Evolutionary conservation across 148 eudicot species (phyloP).

Genomic region (Rhododendron simsii): DNA sequence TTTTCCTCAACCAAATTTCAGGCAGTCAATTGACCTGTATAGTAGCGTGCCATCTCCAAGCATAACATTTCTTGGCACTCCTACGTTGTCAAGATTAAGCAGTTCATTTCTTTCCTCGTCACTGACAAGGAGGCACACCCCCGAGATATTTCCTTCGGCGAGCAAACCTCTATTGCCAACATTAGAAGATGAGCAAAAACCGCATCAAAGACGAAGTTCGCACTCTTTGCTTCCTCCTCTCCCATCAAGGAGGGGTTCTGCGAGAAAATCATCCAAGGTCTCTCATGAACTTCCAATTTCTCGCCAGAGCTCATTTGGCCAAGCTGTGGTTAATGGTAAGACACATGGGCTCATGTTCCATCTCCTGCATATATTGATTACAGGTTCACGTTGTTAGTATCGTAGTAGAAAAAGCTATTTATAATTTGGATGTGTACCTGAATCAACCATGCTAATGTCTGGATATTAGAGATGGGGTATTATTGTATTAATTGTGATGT

Average conservation of each 20-base stretch:
- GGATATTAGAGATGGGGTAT: neutral
- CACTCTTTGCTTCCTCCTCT: constrained; percentile 66
- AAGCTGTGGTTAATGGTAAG: constrained; percentile 89
- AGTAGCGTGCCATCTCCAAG: constrained; percentile 77
- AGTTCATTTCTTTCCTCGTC: constrained; percentile 72
- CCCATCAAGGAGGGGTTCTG: constrained; percentile 46
- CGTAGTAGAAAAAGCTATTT: neutral
- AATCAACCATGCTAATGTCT: neutral
- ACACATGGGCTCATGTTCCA: neutral
- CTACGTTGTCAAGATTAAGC: constrained; percentile 58
- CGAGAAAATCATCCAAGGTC: constrained; percentile 35
- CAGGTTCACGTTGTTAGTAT: neutral
- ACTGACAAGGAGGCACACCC: constrained; percentile 65
- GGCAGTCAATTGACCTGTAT: constrained; percentile 85
- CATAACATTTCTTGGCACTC: constrained; percentile 61
- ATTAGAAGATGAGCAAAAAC: constrained; percentile 37
- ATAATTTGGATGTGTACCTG: neutral
- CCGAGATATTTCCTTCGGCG: constrained; percentile 52
- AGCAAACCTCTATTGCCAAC: constrained; percentile 58
- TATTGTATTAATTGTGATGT: neutral
- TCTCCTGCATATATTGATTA: neutral
- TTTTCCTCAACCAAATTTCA: constrained; percentile 31
- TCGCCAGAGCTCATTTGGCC: constrained; percentile 66
- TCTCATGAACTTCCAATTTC: constrained; percentile 54
- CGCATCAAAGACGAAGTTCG: constrained; percentile 63